phyloP scores from a whole-genome alignment of 495 filamentous ascomycete genomes.

The Aspergillus bridgeri region DNA sequence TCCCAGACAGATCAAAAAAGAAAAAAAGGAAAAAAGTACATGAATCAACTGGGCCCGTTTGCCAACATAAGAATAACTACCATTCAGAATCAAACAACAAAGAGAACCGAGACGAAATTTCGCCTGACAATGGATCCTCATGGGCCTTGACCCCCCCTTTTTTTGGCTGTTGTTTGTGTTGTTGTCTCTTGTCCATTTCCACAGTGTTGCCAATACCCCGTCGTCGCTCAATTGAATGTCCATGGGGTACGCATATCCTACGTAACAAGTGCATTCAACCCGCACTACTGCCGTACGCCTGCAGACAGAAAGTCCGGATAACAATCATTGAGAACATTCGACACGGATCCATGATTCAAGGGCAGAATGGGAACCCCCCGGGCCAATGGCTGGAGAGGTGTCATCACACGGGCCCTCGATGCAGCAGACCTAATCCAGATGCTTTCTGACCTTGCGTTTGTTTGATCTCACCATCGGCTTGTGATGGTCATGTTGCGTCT shows the following conservation, averaged over 20 bases:
- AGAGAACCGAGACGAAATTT: not conserved
- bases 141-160: not conserved
- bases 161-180: not conserved
- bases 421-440: constrained; percentile 2
- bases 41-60: not conserved
- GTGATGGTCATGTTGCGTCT: not conserved
- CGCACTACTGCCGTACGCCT: constrained; percentile 1
- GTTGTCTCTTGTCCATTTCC: not conserved
- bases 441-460: not conserved
- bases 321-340: constrained; percentile 1
- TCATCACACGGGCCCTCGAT: constrained; percentile 4
- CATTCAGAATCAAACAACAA: constrained; percentile 6
- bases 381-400: not conserved
- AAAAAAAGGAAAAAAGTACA: too few relatives aligned
- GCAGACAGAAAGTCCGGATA: not conserved
- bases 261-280: constrained; percentile 1
- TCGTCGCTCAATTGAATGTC: not conserved
- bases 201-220: not conserved
- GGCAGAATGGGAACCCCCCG: not conserved
- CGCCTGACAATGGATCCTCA: not conserved
- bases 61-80: not conserved
- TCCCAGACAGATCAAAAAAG: not conserved
- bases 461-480: not conserved
- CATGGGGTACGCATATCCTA: not conserved
- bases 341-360: not conserved